These are phyloP conservation scores for Globisporangium uncinulatum DNA, from an alignment of 352 stramenopile genomes.

Conservation along the genomic window DNA sequence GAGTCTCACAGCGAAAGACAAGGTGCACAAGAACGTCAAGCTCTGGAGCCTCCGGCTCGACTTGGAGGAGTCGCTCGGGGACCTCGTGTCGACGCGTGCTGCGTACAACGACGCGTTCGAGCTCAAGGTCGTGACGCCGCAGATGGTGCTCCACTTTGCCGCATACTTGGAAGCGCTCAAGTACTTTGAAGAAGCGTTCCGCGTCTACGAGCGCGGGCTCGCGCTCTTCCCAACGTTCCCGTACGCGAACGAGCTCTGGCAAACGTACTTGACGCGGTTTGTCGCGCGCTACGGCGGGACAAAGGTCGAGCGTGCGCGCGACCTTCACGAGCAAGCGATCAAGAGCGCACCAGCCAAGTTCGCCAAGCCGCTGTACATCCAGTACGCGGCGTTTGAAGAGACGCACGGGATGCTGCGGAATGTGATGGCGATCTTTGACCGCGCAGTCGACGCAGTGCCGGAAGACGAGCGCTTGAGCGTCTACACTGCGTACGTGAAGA, in stretches of 20 bases:
- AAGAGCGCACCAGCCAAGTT: slow-evolving; percentile 77
- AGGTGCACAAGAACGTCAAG: slow-evolving; percentile 89
- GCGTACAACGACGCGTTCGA: slow-evolving; percentile 96
- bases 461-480: slow-evolving; percentile 91
- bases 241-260: slow-evolving; percentile 95
- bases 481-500: slow-evolving; percentile 93
- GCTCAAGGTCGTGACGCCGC: slow-evolving; percentile 94
- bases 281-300: slow-evolving; percentile 92
- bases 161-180: slow-evolving; percentile 95
- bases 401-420: slow-evolving; percentile 94
- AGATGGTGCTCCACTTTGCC: slow-evolving; percentile 98
- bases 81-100: slow-evolving; percentile 91
- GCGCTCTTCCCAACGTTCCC: slow-evolving; percentile 89
- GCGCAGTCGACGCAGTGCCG: slow-evolving; percentile 84
- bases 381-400: slow-evolving; percentile 97
- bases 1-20: slow-evolving; percentile 50
- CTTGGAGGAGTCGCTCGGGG: slow-evolving; percentile 97
- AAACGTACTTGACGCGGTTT: slow-evolving; percentile 94
- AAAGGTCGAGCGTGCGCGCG: slow-evolving; percentile 96
- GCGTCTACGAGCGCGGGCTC: slow-evolving; percentile 89
- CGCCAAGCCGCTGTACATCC: slow-evolving; percentile 72
- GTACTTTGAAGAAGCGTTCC: slow-evolving; percentile 96
- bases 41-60: slow-evolving; percentile 97
- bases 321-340: slow-evolving; percentile 96
- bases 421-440: slow-evolving; percentile 95